Base-by-base conservation (phyloP, 768 basidiomycete species). In the Amanita molliuscula region DNA sequence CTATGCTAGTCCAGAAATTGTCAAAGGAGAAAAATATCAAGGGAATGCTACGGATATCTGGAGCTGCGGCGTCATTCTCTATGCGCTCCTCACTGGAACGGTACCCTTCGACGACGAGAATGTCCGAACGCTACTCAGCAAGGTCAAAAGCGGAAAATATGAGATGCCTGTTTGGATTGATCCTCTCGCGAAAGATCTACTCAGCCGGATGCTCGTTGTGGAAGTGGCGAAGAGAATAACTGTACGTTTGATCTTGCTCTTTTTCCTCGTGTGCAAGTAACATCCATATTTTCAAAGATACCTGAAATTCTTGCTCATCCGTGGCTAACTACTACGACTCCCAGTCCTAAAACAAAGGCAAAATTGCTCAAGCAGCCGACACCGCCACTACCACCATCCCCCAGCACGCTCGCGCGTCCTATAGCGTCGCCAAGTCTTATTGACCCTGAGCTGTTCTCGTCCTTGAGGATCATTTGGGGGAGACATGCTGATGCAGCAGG, bases 1-100 rank as follows among this genome's bases (percentile, higher is more conserved):
- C 65, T 98, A 98, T 55, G 95, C 93, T 4, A 89, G 86, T 59
- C 95, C 95, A 1, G 94, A 98, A 69, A 93, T 98, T 60, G 91
- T 97, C 55, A 84, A 88, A 50, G 93, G 93, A 7, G 74, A 82
- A 66, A 82, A 81, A 59, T 98, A 96, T 64, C 76, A 82, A 64
- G 94, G 94, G 31, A 84, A 82, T 36, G 84, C 88, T 4, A 89
- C 91, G 2, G 94, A 96, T 65, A 89, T 97, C 59, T 97, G 93
- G 93, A 94, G 91, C 57, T 92, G 92, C 53, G 94, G 94, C 20
- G 89, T 97, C 40, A 92, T 95, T 56, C 78, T 96, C 44, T 96
- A 78, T 64, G 88, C 92, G 26, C 77, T 97, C 42, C 75, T 96
- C 35, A 89, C 90, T 26, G 92, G 94, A 9, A 72, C 87, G 48